Conservation (phyloP, 2,329 filamentous ascomycete species). For the Byssochlamys sp. region DNA sequence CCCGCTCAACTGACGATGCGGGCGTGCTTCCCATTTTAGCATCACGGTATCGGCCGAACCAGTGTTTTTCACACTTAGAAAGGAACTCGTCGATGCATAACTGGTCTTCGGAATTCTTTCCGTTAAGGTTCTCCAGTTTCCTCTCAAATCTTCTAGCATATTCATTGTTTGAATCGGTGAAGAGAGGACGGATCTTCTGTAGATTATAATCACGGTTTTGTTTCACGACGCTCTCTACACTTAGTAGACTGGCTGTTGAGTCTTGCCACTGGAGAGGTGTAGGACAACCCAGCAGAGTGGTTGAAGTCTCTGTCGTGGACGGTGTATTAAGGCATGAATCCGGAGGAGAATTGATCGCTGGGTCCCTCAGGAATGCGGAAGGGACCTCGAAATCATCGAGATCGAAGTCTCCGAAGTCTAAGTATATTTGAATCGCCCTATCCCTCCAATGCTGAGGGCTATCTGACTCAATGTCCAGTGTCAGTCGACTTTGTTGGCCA, state of each 20-base stretch:
- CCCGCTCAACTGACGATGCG: constrained; percentile 8
- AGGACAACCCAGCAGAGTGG: constrained; percentile 1
- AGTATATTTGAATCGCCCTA: background rate
- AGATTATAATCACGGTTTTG: constrained; percentile 48
- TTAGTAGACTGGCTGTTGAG: constrained; percentile 5
- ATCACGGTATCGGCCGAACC: constrained; percentile 47
- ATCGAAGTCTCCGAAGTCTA: background rate
- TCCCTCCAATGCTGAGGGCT: background rate
- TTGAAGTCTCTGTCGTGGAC: constrained; percentile 2
- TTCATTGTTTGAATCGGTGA: constrained; percentile 49
- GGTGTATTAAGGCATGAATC: background rate
- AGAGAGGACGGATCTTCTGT: constrained; percentile 54
- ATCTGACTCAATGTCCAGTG: background rate
- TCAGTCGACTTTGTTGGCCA: background rate
- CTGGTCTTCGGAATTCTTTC: constrained; percentile 43
- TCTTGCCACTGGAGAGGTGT: background rate
- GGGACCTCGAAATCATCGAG: background rate
- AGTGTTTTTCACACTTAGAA: constrained; percentile 51
- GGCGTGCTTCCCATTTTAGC: constrained; percentile 25
- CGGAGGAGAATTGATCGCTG: background rate
- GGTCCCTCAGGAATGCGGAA: background rate
- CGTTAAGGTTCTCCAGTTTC: constrained; percentile 43
- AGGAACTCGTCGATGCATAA: constrained; percentile 54
- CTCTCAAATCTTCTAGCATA: constrained; percentile 48
- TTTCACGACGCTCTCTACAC: constrained; percentile 34